Evolutionary conservation across 2,329 filamentous ascomycete genomes (phyloP), one percentile per base, ranked within the genome.

Genomic region (Xylariaceae sp.): DNA sequence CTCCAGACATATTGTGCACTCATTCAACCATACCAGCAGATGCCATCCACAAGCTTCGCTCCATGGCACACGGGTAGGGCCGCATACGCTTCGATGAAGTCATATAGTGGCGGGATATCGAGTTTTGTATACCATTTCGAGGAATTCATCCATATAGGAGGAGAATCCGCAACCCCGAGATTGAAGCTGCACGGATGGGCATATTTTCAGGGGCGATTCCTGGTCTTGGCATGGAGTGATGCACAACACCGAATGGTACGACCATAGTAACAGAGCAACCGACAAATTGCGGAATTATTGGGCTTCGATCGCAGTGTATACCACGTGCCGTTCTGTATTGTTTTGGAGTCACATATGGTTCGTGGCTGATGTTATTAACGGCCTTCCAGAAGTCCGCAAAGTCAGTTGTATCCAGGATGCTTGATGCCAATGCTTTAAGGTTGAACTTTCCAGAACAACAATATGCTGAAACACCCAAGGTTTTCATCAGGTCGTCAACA

Each of bases 81-180:
- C 17, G 52, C 45, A 36, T 54, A 54, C 19, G 18, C 40, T 33
- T 33, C 39, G 10, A 54, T 17, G 11, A 52, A 54, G 19, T 40
- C 39, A 31, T 52, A 45, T 1, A 54, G 49, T 11, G 49, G 35
- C 14, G 9, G 4, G 2, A 45, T 42, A 18, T 54, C 46, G 17
- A 48, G 45, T 11, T n/a, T 48, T 54, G 32, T 44, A 52, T 6
- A 47, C 44, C 49, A 54, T 38, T 17, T 52, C 52, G 1, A 52
- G 11, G 1, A 52, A 18, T n/a, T 49, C 44, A 1, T 11, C n/a
- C 49, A 54, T 52, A 9, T 54, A 54, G 4, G 36, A 2, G 9
- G 14, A 12, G 43, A 52, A 49, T 10, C 52, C 9, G 52, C 33
- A 11, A 54, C 12, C 11, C 17, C 45, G 5, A 46, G 40, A 15